phyloP scores from a whole-genome alignment of 106 monocot species.

The Acorus gramineus region DNA sequence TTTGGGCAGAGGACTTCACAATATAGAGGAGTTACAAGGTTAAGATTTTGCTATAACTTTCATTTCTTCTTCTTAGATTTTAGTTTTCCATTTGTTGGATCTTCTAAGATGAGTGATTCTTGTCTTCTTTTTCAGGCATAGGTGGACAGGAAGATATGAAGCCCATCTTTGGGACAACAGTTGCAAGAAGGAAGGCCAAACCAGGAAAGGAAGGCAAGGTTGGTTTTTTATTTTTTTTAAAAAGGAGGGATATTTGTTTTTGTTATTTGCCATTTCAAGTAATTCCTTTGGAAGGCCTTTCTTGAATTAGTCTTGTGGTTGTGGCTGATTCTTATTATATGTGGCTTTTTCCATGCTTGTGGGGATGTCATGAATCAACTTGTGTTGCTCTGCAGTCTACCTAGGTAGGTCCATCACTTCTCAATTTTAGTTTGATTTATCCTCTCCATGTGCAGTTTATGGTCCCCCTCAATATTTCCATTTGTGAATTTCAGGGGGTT shows the following conservation, averaged over 20 bases:
- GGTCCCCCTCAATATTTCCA: not conserved
- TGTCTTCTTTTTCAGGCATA: conserved; percentile 47
- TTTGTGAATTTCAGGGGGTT: conserved; percentile 44
- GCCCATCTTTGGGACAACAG: conserved; percentile 99
- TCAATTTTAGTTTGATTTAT: conserved; percentile 1
- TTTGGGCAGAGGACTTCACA: conserved; percentile 98
- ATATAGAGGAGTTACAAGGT: conserved; percentile 91
- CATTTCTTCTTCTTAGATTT: not conserved
- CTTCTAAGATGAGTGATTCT: not conserved
- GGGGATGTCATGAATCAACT: conserved; percentile 9
- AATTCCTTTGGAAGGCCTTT: not conserved
- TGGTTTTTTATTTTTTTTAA: not conserved
- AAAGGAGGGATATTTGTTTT: no score
- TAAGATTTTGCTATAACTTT: not conserved
- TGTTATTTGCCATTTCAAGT: no score
- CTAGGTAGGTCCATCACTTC: conserved; percentile 42
- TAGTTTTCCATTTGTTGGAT: not conserved
- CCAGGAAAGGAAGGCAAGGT: conserved; percentile 99
- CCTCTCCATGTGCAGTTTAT: not conserved
- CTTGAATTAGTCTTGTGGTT: not conserved
- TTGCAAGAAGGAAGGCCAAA: conserved; percentile 99
- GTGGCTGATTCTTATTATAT: not conserved
- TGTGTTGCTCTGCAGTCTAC: conserved; percentile 50
- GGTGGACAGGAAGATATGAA: conserved; percentile 99
- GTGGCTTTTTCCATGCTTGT: conserved; percentile 4